A percentile compares a stretch with the other conserved stretches of the same genome.
phyloP scores from a whole-genome alignment of 2,329 filamentous ascomycete species.

The Leptodontidium sp. region DNA sequence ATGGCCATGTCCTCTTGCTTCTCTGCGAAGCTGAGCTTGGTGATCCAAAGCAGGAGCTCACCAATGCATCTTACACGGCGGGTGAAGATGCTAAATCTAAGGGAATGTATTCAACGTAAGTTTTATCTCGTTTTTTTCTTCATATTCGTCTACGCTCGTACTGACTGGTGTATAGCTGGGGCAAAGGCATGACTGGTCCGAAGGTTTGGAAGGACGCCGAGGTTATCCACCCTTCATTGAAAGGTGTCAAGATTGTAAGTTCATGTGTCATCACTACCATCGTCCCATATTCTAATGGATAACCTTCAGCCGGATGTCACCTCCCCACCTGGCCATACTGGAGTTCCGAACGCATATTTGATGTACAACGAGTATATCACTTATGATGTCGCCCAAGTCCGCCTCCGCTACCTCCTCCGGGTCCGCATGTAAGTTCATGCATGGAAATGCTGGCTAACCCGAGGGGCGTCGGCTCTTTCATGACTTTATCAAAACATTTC shows the following conservation, averaged over 20 bases:
- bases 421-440: conserved; percentile 49
- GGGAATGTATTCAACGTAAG: conserved; percentile 53
- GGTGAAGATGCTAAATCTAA: conserved; percentile 66
- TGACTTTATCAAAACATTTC: conserved; percentile 5
- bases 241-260: conserved; percentile 75
- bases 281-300: neutral
- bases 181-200: conserved; percentile 71
- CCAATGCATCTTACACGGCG: conserved; percentile 65
- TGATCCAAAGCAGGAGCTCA: conserved; percentile 73
- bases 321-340: conserved; percentile 57
- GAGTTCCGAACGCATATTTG: conserved; percentile 56
- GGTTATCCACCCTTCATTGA: conserved; percentile 68
- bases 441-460: neutral
- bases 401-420: conserved; percentile 73
- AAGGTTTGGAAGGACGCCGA: conserved; percentile 78
- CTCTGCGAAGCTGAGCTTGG: conserved; percentile 88
- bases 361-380: conserved; percentile 79
- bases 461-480: neutral
- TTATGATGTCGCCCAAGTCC: conserved; percentile 75
- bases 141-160: neutral
- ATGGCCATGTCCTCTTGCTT: conserved; percentile 76
- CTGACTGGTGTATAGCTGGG: conserved; percentile 66
- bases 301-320: conserved; percentile 59
- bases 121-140: neutral
- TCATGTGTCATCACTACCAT: neutral